Base-by-base conservation (phyloP, 2,329 filamentous ascomycete genomes). In the Trichoderma simmonsii region DNA sequence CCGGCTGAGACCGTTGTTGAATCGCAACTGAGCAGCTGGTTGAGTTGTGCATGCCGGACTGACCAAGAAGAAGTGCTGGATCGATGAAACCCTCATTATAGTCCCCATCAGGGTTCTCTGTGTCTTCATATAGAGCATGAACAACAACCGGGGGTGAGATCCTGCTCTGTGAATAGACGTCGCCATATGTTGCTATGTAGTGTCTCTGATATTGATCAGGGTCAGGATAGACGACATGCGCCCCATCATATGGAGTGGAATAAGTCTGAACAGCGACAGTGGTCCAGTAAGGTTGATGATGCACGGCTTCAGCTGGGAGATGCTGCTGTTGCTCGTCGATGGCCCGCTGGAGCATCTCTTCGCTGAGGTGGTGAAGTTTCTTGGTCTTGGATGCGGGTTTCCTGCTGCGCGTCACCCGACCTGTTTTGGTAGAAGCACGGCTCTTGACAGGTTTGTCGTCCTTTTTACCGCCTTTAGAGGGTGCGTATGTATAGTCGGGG, bases 401-500 rank as follows among this genome's bases (percentile, higher is more conserved):
- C 14, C 9, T 48, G 6, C 15, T 56, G 24, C 67, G 32, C 54
- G 36, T 71, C 11, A 15, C 11, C 18, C n/a, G 21, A n/a, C 21
- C 9, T 2, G 18, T 54, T 26, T 54, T 43, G 9, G 61, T n/a
- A 4, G 28, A 30, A 15, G 5, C 69, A 26, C 30, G 51, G 28
- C 34, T 30, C 15, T 8, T 32, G 67, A 26, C 6, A 3, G 2
- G 39, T 43, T 43, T 4, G 1, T 71, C 67, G 3, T 11, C 32
- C 74, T 82, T 83, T 74, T 85, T 85, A 82, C 32, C 96, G 97
- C 77, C 0, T 43, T 43, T 43, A 43, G 39, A 91, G 91, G 2
- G 95, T 95, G 2, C 92, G 83, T 98, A 99, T 82, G 97, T 98
- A 86, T 98, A 99, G 56, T 90, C 89, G 0, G 96, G 96, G 76